Evolutionary conservation across 805 yeast species (phyloP).

Genomic region (Wickerhamomyces canadensis): DNA sequence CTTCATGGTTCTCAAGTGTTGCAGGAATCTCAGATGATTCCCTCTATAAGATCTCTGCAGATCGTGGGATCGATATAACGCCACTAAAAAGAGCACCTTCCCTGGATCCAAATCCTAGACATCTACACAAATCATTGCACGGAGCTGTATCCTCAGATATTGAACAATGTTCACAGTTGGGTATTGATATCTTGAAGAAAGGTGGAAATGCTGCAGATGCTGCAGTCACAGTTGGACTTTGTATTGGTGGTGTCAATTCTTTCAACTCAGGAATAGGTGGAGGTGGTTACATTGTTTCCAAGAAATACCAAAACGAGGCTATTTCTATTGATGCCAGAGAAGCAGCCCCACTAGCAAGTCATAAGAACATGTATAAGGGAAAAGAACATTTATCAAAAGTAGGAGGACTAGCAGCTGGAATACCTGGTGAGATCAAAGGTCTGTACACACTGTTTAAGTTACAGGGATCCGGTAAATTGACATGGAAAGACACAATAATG

Average conservation of each 20-base stretch:
- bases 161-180: slow-evolving; percentile 33
- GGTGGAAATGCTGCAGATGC: slow-evolving; percentile 90
- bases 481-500: slow-evolving; percentile 67
- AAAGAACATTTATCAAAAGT: slow-evolving; percentile 47
- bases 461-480: slow-evolving; percentile 66
- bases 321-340: slow-evolving; percentile 82
- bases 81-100: slow-evolving; percentile 32
- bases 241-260: slow-evolving; percentile 80
- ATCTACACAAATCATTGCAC: slow-evolving; percentile 18
- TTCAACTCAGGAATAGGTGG: slow-evolving; percentile 92
- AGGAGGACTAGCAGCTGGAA: slow-evolving; percentile 86
- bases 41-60: not conserved
- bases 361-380: slow-evolving; percentile 57
- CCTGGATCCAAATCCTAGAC: slow-evolving; percentile 27
- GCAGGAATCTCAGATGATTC: no score
- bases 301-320: slow-evolving; percentile 38
- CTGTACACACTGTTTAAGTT: slow-evolving; percentile 50
- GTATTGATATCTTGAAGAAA: slow-evolving; percentile 24
- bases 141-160: slow-evolving; percentile 25
- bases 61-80: slow-evolving; percentile 32
- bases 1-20: no score
- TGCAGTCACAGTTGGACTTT: slow-evolving; percentile 79
- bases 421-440: slow-evolving; percentile 91
- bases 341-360: slow-evolving; percentile 65
- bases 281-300: slow-evolving; percentile 68